These are phyloP conservation scores for Neoconidiobolus thromboides DNA, from an alignment of 371 early-diverging fungal genomes.

Conservation along the genomic window DNA sequence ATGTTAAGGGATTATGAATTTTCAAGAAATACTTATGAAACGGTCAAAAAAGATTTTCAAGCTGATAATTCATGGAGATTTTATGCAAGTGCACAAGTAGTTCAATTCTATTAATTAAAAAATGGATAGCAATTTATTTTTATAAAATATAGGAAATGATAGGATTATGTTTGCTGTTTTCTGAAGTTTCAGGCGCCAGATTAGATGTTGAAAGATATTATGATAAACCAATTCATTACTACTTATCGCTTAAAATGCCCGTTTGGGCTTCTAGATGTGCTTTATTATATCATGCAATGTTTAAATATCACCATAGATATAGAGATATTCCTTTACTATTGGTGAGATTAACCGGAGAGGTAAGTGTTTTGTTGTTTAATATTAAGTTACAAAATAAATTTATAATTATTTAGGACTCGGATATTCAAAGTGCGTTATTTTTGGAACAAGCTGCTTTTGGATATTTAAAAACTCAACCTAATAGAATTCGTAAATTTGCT, in stretches of 20 bases:
- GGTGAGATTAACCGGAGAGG: conserved; percentile 53
- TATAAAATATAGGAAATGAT: conserved; percentile 57
- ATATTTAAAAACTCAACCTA: conserved; percentile 30
- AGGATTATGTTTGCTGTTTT: conserved; percentile 58
- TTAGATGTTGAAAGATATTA: conserved; percentile 50
- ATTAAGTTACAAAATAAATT: not conserved
- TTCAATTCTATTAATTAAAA: not conserved
- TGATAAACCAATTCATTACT: conserved; percentile 53
- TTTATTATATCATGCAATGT: conserved; percentile 59
- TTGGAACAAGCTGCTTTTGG: conserved; percentile 79
- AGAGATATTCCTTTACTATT: conserved; percentile 46
- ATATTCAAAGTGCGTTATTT: conserved; percentile 54
- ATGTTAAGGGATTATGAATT: conserved; percentile 85
- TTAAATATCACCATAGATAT: conserved; percentile 42
- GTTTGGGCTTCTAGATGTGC: conserved; percentile 30
- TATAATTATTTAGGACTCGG: conserved; percentile 23
- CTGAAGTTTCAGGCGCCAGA: conserved; percentile 28
- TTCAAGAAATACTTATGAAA: conserved; percentile 73
- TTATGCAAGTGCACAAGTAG: conserved; percentile 58
- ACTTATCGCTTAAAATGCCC: conserved; percentile 17
- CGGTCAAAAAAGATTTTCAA: conserved; percentile 71
- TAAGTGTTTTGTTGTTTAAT: conserved; percentile 8
- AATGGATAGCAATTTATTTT: conserved; percentile 7
- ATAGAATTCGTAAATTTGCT: conserved; percentile 63
- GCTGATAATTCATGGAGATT: conserved; percentile 67